Percentiles rank a stretch among this genome's conserved stretches.
Conservation (phyloP, 23 red algal genomes). For the Chondrus crispus region DNA sequence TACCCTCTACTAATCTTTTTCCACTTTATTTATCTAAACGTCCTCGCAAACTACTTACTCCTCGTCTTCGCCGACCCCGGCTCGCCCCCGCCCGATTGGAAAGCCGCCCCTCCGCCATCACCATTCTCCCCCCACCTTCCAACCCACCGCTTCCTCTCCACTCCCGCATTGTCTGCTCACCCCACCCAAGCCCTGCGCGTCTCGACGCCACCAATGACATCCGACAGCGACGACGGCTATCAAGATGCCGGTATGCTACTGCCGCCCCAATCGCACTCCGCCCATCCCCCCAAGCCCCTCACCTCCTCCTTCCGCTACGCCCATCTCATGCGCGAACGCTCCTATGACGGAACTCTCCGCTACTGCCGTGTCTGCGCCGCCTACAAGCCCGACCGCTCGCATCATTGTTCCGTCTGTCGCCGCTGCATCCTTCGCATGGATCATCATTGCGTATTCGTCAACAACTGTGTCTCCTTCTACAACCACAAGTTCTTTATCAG, state of each 20-base stretch:
- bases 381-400: constrained; percentile 90
- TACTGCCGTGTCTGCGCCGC: constrained; percentile 76
- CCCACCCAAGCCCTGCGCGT: not conserved
- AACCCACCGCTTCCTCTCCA: not conserved
- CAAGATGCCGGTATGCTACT: not conserved
- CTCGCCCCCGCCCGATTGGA: constrained; percentile 65
- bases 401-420: constrained; percentile 80
- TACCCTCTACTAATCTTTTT: constrained; percentile 54
- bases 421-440: constrained; percentile 96
- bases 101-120: constrained; percentile 31
- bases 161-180: not conserved
- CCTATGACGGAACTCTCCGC: constrained; percentile 61
- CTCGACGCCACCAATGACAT: not conserved
- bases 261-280: not conserved
- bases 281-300: not conserved
- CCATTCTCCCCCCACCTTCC: no score
- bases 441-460: constrained; percentile 90
- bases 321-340: constrained; percentile 72
- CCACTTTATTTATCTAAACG: constrained; percentile 55
- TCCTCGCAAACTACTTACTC: constrained; percentile 70
- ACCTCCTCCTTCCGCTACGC: constrained; percentile 26
- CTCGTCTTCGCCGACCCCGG: constrained; percentile 69
- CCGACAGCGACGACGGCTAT: not conserved
- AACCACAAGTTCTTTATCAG: constrained; percentile 72
- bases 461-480: constrained; percentile 80